Evolutionary conservation across 2,329 filamentous ascomycete genomes (phyloP).

Genomic region (Fusarium continuum): DNA sequence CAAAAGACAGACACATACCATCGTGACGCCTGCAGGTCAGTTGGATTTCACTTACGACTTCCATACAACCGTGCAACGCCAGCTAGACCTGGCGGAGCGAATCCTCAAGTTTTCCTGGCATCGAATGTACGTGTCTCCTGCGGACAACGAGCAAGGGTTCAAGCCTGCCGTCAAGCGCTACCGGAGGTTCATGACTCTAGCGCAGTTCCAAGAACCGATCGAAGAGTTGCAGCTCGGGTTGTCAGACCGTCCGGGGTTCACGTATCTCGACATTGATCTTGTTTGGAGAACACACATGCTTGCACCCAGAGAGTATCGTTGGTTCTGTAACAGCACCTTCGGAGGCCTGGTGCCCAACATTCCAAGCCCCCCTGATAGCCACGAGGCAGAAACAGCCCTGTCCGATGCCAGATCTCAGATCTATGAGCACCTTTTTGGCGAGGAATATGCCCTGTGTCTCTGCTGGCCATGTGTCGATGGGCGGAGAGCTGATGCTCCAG

Average conservation of each 20-base stretch:
- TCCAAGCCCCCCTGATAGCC: conserved; percentile 4
- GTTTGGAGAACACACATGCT: conserved; percentile 36
- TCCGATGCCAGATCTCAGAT: not conserved
- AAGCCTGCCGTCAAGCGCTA: conserved; percentile 20
- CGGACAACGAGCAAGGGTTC: conserved; percentile 4
- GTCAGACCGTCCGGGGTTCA: not conserved
- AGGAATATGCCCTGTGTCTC: conserved; percentile 24
- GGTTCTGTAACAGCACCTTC: conserved; percentile 12
- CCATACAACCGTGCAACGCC: conserved; percentile 12
- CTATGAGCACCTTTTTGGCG: conserved; percentile 19
- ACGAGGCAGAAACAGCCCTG: not conserved
- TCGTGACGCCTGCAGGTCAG: not conserved
- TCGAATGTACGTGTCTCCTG: conserved; percentile 9
- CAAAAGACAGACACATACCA: not conserved
- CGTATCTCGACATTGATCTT: conserved; percentile 33
- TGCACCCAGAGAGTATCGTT: conserved; percentile 4
- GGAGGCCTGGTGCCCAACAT: conserved; percentile 12
- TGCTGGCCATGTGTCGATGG: conserved; percentile 35
- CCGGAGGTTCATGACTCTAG: conserved; percentile 25
- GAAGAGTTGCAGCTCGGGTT: not conserved
- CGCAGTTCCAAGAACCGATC: not conserved
- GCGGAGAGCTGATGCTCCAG: not conserved
- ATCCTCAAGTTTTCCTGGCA: conserved; percentile 32
- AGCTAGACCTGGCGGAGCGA: conserved; percentile 18
- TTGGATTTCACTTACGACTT: conserved; percentile 14